Evolutionary conservation across 345 rosid genomes (phyloP).

Genomic region (Gossypium herbaceum): DNA sequence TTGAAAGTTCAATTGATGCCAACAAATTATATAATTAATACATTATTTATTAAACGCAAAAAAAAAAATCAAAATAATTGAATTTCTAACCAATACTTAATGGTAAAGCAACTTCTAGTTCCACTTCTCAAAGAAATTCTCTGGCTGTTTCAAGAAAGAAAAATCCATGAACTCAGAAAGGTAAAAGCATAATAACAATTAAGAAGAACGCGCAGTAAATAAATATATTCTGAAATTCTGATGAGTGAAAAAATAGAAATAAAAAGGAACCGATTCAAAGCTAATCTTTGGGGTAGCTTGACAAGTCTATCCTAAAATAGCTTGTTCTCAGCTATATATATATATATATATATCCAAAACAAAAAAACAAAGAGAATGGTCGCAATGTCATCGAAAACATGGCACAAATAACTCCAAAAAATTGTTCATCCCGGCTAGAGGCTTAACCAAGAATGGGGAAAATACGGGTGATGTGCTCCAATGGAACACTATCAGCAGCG

Average conservation of each 20-base stretch:
- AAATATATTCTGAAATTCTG: neutral
- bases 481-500: slow-evolving; percentile 58
- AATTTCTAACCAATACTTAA: neutral
- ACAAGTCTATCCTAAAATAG: neutral
- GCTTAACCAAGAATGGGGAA: slow-evolving; percentile 89
- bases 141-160: neutral
- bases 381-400: neutral
- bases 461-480: slow-evolving; percentile 83
- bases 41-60: neutral
- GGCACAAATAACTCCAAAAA: neutral
- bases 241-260: neutral
- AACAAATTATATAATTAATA: too few relatives aligned
- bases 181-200: neutral
- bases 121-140: neutral
- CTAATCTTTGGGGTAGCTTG: neutral
- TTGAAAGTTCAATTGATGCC: too few relatives aligned
- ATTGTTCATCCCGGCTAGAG: neutral
- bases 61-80: neutral
- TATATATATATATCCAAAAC: neutral
- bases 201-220: neutral
- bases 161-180: neutral
- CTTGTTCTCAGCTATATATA: neutral
- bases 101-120: neutral
- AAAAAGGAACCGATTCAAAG: neutral
- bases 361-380: neutral